phyloP scores from a whole-genome alignment of 129 eudicot genomes.

The Smallanthus sonchifolius region DNA sequence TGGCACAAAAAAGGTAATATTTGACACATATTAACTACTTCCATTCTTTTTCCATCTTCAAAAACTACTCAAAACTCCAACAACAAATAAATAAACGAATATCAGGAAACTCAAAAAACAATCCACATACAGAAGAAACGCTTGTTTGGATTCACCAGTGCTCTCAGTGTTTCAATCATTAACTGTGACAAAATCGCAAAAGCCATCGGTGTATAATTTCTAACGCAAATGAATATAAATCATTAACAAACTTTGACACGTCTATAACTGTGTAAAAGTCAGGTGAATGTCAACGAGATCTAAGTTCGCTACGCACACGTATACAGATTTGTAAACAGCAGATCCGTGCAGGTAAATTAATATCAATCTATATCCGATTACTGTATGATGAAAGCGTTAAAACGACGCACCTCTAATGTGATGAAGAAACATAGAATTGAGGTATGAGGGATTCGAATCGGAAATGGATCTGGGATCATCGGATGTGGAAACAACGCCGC shows the following conservation, averaged over 20 bases:
- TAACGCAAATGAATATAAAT: neutral
- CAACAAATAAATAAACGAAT: neutral
- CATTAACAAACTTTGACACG: neutral
- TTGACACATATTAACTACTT: neutral
- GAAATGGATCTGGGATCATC: conserved; percentile 36
- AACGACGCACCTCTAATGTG: conserved; percentile 48
- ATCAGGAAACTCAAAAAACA: neutral
- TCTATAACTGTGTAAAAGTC: neutral
- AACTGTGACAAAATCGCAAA: neutral
- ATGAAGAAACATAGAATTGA: conserved; percentile 25
- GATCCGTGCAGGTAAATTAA: neutral
- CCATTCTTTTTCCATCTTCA: neutral
- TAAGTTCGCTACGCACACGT: neutral
- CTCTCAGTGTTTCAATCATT: neutral
- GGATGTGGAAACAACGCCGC: conserved; percentile 27
- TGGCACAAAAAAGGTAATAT: neutral
- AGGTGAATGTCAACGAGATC: neutral
- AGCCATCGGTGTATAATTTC: neutral
- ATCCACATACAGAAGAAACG: neutral
- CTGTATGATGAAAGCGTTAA: neutral
- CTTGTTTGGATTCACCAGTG: neutral
- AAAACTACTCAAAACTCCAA: neutral
- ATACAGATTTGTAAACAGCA: neutral
- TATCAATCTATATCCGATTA: neutral
- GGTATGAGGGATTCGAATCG: conserved; percentile 10